Conservation (phyloP, 371 early-diverging fungal species). For the Mortierella sp. region DNA sequence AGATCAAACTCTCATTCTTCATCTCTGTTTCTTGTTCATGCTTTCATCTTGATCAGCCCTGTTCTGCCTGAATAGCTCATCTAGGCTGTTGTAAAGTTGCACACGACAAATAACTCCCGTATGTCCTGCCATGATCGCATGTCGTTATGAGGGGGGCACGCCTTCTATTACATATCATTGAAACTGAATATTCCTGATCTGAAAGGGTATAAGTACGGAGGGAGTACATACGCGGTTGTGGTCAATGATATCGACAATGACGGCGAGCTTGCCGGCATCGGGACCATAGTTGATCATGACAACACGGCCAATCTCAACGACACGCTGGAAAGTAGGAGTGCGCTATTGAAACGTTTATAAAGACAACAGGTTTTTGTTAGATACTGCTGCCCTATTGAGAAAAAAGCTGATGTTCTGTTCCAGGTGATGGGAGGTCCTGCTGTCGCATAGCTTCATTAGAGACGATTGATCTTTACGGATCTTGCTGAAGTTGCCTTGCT, state of each 20-base stretch:
- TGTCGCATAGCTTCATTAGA: no score
- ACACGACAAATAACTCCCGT: no score
- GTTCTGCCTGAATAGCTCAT: no score
- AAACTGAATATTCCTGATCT: neutral
- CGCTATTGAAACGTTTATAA: conserved; percentile 26
- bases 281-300: conserved; percentile 95
- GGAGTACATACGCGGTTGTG: conserved; percentile 86
- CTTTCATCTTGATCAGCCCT: no score
- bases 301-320: conserved; percentile 98
- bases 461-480: no score
- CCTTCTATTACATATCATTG: neutral
- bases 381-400: neutral
- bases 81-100: no score
- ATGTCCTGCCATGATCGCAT: no score
- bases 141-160: neutral
- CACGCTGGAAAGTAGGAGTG: conserved; percentile 80
- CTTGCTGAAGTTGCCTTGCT: no score
- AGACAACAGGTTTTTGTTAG: conserved; percentile 16
- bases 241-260: conserved; percentile 98
- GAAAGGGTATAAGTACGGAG: neutral
- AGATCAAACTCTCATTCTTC: no score
- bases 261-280: conserved; percentile 96
- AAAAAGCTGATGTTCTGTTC: neutral
- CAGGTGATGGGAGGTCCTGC: neutral
- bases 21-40: no score